Evolutionary conservation across 1,284 basidiomycete genomes (phyloP).

Genomic region (Limonomyces culmigenus): DNA sequence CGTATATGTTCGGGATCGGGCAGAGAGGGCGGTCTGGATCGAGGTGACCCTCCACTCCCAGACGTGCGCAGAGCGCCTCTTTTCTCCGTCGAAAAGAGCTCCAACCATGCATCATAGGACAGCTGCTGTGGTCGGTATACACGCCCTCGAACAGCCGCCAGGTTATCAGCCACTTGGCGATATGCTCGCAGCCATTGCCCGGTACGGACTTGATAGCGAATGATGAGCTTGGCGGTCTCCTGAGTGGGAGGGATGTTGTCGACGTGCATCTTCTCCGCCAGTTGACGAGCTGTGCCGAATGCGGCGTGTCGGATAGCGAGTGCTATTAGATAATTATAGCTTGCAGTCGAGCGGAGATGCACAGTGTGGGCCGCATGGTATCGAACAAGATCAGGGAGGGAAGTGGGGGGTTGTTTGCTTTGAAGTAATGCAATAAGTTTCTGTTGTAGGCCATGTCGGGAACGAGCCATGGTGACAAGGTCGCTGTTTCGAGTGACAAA

Average conservation of each 20-base stretch:
- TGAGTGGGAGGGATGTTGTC: neutral
- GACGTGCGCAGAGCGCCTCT: neutral
- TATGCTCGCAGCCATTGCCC: neutral
- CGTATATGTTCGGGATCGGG: too few species aligned
- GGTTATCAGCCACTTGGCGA: too few species aligned
- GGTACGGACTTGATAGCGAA: neutral
- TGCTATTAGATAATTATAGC: neutral
- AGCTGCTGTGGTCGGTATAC: too few species aligned
- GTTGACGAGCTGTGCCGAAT: neutral
- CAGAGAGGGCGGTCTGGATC: too few species aligned
- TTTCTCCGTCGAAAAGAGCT: neutral
- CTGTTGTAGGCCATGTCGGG: neutral
- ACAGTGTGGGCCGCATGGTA: neutral
- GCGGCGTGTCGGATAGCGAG: neutral
- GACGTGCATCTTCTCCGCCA: neutral
- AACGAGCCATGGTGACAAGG: too few species aligned
- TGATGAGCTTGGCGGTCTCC: neutral
- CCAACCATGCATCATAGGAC: too few species aligned
- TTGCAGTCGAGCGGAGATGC: neutral
- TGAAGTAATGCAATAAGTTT: neutral
- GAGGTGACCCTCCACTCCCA: too few species aligned
- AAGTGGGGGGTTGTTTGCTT: neutral
- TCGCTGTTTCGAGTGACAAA: too few species aligned
- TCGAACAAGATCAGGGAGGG: neutral
- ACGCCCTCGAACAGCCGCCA: too few species aligned